Evolutionary conservation across 2,329 filamentous ascomycete genomes (phyloP).

Genomic region (Diplocarpon rosae): DNA sequence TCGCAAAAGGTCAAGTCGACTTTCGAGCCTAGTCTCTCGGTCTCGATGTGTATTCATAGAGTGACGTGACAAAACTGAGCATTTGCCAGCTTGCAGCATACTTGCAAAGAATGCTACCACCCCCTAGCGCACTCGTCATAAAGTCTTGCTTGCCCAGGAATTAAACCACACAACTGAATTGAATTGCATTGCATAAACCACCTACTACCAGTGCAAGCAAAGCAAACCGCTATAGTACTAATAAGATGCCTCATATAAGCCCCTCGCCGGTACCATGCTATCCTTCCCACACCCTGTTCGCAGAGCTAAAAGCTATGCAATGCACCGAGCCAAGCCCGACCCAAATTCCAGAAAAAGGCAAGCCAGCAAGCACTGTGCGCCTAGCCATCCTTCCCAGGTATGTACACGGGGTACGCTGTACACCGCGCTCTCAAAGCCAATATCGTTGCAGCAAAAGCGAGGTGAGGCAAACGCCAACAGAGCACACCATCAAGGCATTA

Average conservation of each 20-base stretch:
- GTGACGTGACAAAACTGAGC: too few species aligned
- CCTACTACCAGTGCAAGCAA: neutral
- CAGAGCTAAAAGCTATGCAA: constrained; percentile 20
- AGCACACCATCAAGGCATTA: constrained; percentile 5
- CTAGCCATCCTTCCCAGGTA: constrained; percentile 22
- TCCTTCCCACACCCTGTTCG: constrained; percentile 16
- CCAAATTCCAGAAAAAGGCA: too few species aligned
- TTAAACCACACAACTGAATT: neutral
- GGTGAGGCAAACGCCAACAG: neutral
- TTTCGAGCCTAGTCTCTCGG: too few species aligned
- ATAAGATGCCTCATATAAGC: constrained; percentile 6
- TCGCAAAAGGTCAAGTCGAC: too few species aligned
- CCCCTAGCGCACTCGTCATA: too few species aligned
- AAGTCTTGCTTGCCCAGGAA: neutral
- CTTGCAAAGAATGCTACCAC: neutral
- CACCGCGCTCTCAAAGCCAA: constrained; percentile 6
- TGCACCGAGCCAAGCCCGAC: neutral
- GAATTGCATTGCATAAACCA: constrained; percentile 3
- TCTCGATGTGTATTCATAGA: too few species aligned
- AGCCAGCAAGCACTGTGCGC: constrained; percentile 4
- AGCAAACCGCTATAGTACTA: neutral
- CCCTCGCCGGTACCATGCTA: constrained; percentile 12
- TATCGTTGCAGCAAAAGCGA: neutral
- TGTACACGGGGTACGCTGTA: constrained; percentile 19
- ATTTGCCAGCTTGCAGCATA: too few species aligned